Conservation (phyloP, 306 rosid species). For the Erythrophleum fordii region DNA sequence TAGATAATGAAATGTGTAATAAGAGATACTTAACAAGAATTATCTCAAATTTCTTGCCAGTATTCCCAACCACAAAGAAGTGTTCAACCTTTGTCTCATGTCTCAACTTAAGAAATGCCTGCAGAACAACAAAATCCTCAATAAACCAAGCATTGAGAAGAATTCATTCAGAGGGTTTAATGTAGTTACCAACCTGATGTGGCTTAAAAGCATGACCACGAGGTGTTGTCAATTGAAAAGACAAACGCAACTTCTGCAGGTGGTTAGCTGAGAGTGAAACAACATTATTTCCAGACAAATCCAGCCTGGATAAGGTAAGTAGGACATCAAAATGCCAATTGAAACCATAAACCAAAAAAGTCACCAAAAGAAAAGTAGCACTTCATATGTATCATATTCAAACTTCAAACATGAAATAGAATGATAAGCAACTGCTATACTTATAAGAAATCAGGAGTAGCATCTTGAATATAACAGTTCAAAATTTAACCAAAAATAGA, state of each 20-base stretch:
- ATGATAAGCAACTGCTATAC: slow-evolving; percentile 27
- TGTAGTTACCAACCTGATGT: slow-evolving; percentile 77
- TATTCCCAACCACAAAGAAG: slow-evolving; percentile 75
- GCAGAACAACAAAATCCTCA: slow-evolving; percentile 49
- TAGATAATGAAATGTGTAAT: slow-evolving; percentile 6
- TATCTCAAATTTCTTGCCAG: slow-evolving; percentile 83
- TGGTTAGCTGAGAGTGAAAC: slow-evolving; percentile 88
- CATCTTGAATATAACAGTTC: slow-evolving; percentile 5
- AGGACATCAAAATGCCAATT: slow-evolving; percentile 33
- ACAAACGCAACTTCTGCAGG: slow-evolving; percentile 85
- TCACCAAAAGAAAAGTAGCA: slow-evolving; percentile 11
- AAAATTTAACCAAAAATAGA: slow-evolving; percentile 22
- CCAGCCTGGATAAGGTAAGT: slow-evolving; percentile 61
- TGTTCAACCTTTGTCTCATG: slow-evolving; percentile 89
- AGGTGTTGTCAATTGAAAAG: slow-evolving; percentile 81
- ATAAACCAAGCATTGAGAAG: slow-evolving; percentile 44
- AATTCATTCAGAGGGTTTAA: slow-evolving; percentile 35
- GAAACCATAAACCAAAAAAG: slow-evolving; percentile 18
- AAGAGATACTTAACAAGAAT: slow-evolving; percentile 76
- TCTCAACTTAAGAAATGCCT: slow-evolving; percentile 87
- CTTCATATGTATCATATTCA: slow-evolving; percentile 21
- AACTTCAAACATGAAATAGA: slow-evolving; percentile 4
- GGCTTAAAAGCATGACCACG: slow-evolving; percentile 76
- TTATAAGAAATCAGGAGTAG: slow-evolving; percentile 21
- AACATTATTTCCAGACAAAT: slow-evolving; percentile 69